Base-by-base conservation (phyloP, 2,329 filamentous ascomycete species). In the Amylocarpus encephaloides region DNA sequence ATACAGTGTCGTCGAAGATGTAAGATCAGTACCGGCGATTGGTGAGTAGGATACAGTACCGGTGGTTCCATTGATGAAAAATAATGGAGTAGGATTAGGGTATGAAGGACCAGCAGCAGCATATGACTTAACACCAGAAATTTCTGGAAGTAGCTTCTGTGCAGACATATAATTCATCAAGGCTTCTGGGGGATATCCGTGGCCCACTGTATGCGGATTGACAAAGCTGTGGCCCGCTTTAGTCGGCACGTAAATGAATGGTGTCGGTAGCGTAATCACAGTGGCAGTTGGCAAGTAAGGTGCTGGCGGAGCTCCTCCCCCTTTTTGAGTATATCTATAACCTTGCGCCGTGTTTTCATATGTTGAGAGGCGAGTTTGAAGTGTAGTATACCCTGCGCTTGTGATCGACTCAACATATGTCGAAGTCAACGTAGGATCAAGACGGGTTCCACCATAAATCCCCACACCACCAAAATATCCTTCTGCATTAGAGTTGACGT, bases 201-300 rank as follows among this genome's bases (percentile, higher is more conserved):
- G 55, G 11, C 39, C 32, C 22, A 51, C 54, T 1, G 45, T 52
- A 13, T 40, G 44, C 9, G 29, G 11, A 26, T 33, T 40, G 40
- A 10, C 7, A 19, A 22, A 11, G 55, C 46, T n/a, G n/a, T n/a
- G n/a, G n/a, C n/a, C n/a, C n/a, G n/a, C 55, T 32, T 47, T 38
- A 12, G 18, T 2, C 2, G 57, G 57, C 6, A 40, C 26, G 26
- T 56, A 57, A 11, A 60, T 53, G 48, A 60, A 60, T 9, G 58
- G 58, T 6, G 55, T 56, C 36, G 48, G 49, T 15, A 47, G 16
- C 2, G 36, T 32, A 36, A 41, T 47, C 6, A 47, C 29, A 3
- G 26, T 29, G n/a, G 26, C 33, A 16, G 40, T 18, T 41, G 22
- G 26, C 6, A 47, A 18, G 33, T 38, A 15, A 2, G 45, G 6